Evolutionary conservation across 139 green algal genomes (phyloP), one percentile per base, ranked within the genome.

Genomic region (Auxenochlorella pyrenoidosa): DNA sequence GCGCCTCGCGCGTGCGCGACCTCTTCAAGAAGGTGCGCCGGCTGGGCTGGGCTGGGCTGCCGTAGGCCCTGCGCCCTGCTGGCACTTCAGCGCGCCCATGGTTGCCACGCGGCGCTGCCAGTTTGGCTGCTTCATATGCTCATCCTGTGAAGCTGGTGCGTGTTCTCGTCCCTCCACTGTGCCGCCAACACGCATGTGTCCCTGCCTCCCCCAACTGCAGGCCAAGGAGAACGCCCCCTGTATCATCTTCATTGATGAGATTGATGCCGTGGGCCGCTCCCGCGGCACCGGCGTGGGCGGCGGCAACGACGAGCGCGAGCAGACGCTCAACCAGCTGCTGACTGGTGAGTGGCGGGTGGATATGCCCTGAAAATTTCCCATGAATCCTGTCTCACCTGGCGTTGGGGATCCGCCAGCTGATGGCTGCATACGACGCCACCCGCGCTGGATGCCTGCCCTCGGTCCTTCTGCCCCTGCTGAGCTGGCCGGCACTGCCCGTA

Each of bases 241-340:
- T 95, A 98, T 99, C 91, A 93, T 99, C 83, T 99, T 99, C 93
- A 98, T 99, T 59, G 98, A 99, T 93, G 98, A 99, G 93, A 99
- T 99, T 88, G 98, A 99, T 87, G 98, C 98, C 15, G 98, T 99
- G 6, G 98, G 98, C 44, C 99, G 91, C 60, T 88, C 91, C 36
- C 83, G 94, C 43, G 83, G 84, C 51, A 84, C 82, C 59, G 82
- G 80, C 40, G 54, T 70, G 92, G 98, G 98, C 77, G 98, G 98
- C 51, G 97, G 97, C 89, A 99, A 99, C 86, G 98, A 99, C 82
- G 98, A 99, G 94, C 95, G 98, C 54, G 98, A 99, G 94, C 98
- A 99, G 94, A 99, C 98, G 77, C 97, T 99, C 77, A 99, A 99
- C 94, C 97, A 99, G 95, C 94, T 98, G 85, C 91, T 98, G 75